Base-by-base conservation (phyloP, 306 rosid species). In the Phaseolus lunatus region DNA sequence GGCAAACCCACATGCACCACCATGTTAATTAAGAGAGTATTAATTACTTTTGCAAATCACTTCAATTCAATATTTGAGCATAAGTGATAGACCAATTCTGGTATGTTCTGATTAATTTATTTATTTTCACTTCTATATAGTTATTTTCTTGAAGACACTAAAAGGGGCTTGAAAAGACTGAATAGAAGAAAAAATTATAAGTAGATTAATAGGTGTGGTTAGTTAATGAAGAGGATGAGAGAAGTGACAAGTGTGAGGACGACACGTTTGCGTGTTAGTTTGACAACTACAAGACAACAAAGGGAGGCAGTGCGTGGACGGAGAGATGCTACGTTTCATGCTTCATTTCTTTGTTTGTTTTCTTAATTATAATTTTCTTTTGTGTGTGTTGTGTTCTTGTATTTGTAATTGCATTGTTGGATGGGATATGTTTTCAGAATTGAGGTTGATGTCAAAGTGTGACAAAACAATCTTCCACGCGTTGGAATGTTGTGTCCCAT, bases 281-380 rank as follows among this genome's bases (percentile, higher is more conserved):
- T 82, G 85, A 82, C 85, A 82, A 77, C 85, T 82, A 82, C 79
- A 77, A 82, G 85, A 77, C 85, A 82, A 82, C 49, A 82, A 54
- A 14, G 67, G 53, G 78, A 37, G 47, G 78, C 70, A 63, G 29
- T 63, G 79, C 7, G 78, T 76, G 81, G 75, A 82, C 37, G 50
- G 4, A 82, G 70, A 76, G 69, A 77, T 53, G 85, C 79, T 31
- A 82, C 82, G 82, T 71, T 63, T 82, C 78, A 31, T 76, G 15
- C 12, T 43, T 43, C 13, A 9, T 43, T 39, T 39, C 12, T 39
- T 39, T 39, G 12, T 18, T 73, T 15, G 3, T 19, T 5, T 72
- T 67, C 7, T 72, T 18, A 39, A 9, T 9, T 20, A n/a, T 64
- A 5, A 43, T 73, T 64, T 50, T 49, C 5, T 31, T 31, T 5